phyloP scores from a whole-genome alignment of 2,329 filamentous ascomycete species.

The Pseudodiploospora longispora region DNA sequence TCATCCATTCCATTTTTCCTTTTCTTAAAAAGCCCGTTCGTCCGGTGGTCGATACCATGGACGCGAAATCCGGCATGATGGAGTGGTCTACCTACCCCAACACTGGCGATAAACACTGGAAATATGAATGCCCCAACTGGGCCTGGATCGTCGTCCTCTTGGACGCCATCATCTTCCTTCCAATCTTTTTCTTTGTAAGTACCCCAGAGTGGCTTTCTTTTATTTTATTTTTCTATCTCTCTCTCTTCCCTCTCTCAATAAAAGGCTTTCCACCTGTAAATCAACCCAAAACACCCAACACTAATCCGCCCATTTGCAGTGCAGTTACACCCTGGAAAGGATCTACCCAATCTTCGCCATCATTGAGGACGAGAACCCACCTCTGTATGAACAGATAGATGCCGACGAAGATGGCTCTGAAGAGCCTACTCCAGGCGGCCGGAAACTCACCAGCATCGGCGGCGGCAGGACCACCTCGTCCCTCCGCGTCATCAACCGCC shows the following conservation, averaged over 20 bases:
- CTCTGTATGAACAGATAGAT: slow-evolving; percentile 39
- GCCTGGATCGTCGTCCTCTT: slow-evolving; percentile 29
- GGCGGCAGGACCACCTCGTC: slow-evolving; percentile 40
- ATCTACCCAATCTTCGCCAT: slow-evolving; percentile 49
- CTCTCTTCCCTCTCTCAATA: neutral
- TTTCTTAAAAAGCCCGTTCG: neutral
- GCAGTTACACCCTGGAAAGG: slow-evolving; percentile 41
- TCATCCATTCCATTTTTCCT: neutral
- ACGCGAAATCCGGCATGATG: slow-evolving; percentile 18
- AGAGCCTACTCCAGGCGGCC: slow-evolving; percentile 20
- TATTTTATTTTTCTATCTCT: neutral
- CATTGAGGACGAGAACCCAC: slow-evolving; percentile 49
- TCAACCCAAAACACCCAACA: neutral
- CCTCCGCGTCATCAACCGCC: slow-evolving; percentile 41
- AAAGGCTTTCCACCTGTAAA: too few species aligned
- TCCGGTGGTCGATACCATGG: slow-evolving; percentile 16
- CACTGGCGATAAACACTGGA: neutral
- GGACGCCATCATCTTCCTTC: slow-evolving; percentile 37
- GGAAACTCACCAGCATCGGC: slow-evolving; percentile 27
- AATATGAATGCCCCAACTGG: slow-evolving; percentile 19
- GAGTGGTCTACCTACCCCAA: slow-evolving; percentile 4
- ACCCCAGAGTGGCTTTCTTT: too few species aligned
- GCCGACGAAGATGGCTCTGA: slow-evolving; percentile 24
- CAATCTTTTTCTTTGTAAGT: slow-evolving; percentile 35
- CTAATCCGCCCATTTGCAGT: slow-evolving; percentile 20